These are phyloP conservation scores for Clitocybe nebularis DNA, from an alignment of 1,284 basidiomycete species.

Conservation along the genomic window DNA sequence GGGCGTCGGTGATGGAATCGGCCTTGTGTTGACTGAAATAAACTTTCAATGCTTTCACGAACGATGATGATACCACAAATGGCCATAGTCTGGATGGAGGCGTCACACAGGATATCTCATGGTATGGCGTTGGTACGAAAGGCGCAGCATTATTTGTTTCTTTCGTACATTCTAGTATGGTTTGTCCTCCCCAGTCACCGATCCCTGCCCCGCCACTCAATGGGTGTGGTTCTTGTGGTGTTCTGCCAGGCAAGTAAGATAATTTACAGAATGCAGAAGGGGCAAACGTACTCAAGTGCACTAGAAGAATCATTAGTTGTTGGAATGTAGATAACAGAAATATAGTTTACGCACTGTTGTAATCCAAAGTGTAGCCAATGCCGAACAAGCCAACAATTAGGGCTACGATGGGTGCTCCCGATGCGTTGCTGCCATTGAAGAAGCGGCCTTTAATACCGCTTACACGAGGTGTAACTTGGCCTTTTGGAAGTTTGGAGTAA, in stretches of 20 bases:
- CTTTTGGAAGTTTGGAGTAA: slow-evolving; percentile 91
- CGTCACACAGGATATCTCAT: neutral
- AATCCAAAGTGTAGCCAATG: slow-evolving; percentile 87
- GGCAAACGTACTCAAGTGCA: slow-evolving; percentile 70
- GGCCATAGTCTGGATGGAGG: neutral
- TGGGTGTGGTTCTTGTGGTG: slow-evolving; percentile 88
- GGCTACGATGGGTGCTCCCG: slow-evolving; percentile 68
- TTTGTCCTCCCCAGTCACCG: slow-evolving; percentile 3
- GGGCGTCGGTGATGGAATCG: no score
- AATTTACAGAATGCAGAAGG: slow-evolving; percentile 15
- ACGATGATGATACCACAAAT: neutral
- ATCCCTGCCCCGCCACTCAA: slow-evolving; percentile 31
- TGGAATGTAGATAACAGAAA: slow-evolving; percentile 9
- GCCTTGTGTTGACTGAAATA: neutral
- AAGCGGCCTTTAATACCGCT: slow-evolving; percentile 73
- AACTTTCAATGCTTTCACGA: neutral
- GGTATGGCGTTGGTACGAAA: neutral
- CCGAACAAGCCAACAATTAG: slow-evolving; percentile 75
- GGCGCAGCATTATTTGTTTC: slow-evolving; percentile 2
- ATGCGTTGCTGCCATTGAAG: slow-evolving; percentile 86
- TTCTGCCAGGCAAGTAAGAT: slow-evolving; percentile 41
- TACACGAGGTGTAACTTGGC: slow-evolving; percentile 58
- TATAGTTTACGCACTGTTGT: slow-evolving; percentile 70
- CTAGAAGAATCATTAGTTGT: slow-evolving; percentile 32
- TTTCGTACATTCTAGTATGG: slow-evolving; percentile 13